A percentile compares a stretch with the other conserved stretches of the same genome.
phyloP scores from a whole-genome alignment of 768 basidiomycete species.

The Hypholoma sublateritium region DNA sequence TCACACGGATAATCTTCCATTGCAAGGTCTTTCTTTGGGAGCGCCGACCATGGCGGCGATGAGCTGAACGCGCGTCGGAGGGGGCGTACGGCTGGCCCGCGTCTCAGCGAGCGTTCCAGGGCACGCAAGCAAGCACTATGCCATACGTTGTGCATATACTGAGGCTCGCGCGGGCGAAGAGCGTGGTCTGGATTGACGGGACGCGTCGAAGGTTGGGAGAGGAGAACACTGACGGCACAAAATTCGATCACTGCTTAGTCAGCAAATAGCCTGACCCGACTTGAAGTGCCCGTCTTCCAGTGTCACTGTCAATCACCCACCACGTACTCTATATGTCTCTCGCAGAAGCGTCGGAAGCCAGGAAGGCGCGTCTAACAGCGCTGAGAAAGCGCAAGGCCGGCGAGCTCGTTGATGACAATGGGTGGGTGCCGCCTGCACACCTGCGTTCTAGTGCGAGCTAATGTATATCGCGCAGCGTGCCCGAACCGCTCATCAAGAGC shows the following conservation, averaged over 20 bases:
- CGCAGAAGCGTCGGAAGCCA: slow-evolving; percentile 73
- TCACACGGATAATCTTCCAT: slow-evolving; percentile 71
- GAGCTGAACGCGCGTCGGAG: slow-evolving; percentile 13
- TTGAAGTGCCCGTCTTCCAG: background rate
- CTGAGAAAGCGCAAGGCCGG: slow-evolving; percentile 74
- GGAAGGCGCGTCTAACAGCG: slow-evolving; percentile 79
- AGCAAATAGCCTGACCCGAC: slow-evolving; percentile 7
- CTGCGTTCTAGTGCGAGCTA: background rate
- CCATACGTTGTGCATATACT: slow-evolving; percentile 28
- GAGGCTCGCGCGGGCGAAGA: background rate
- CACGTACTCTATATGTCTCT: slow-evolving; percentile 45
- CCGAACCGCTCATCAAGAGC: slow-evolving; percentile 56
- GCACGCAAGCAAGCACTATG: slow-evolving; percentile 25
- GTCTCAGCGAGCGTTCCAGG: slow-evolving; percentile 18
- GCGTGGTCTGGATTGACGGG: background rate
- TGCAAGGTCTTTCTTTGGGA: slow-evolving; percentile 32
- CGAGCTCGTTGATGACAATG: slow-evolving; percentile 42
- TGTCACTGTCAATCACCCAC: background rate
- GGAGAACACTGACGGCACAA: background rate
- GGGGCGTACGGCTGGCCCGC: background rate
- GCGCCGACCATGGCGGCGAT: slow-evolving; percentile 23
- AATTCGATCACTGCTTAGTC: slow-evolving; percentile 19
- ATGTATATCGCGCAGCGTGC: slow-evolving; percentile 16
- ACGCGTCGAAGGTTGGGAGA: slow-evolving; percentile 9
- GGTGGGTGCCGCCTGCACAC: slow-evolving; percentile 26